Evolutionary conservation across 176 grass and related monocot genomes (phyloP), one percentile per base, ranked within the genome.

Genomic region (Oryza nivara): DNA sequence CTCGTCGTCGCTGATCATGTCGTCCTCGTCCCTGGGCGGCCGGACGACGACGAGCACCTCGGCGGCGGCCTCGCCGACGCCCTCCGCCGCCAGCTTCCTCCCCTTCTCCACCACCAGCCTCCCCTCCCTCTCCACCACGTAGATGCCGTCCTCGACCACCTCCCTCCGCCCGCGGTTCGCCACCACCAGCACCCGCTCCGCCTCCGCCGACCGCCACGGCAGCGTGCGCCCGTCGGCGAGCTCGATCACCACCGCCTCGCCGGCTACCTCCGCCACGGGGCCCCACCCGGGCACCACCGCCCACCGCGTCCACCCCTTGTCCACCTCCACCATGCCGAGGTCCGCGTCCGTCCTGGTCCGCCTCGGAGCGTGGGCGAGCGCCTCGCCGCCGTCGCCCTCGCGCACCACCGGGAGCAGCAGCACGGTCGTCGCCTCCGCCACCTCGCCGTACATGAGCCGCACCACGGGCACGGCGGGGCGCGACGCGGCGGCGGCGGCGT

Each of bases 251-350:
- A 98, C 89, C 2, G 78, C 96, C 30, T 85, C 85, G 41, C 44
- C 22, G 47, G 89, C 87, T 7, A 46, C 89, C 85, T 17, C 78
- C 47, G 69, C 36, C n/a, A 96, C 88, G 4, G 93, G 89, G 1
- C 38, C 82, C 96, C 96, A 98, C 3, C 96, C 94, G 1, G 89
- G 96, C 66, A 99, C 38, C 28, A 98, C 91, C 17, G 67, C 88
- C 96, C 93, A 99, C 19, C 91, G 85, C 34, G 69, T 81, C 93
- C 93, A 99, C 66, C 48, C 96, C 80, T 73, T 92, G 77, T 99
- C 93, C 35, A 92, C 89, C 69, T 88, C 74, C 9, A 98, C 86
- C 19, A 98, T 48, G 8, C 93, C 89, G 43, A 98, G 78, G 80
- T 92, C 89, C 35, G 83, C 81, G 73, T 95, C 77, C 25, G 26